phyloP scores from a whole-genome alignment of 306 rosid species.

The Trichosanthes truncata region DNA sequence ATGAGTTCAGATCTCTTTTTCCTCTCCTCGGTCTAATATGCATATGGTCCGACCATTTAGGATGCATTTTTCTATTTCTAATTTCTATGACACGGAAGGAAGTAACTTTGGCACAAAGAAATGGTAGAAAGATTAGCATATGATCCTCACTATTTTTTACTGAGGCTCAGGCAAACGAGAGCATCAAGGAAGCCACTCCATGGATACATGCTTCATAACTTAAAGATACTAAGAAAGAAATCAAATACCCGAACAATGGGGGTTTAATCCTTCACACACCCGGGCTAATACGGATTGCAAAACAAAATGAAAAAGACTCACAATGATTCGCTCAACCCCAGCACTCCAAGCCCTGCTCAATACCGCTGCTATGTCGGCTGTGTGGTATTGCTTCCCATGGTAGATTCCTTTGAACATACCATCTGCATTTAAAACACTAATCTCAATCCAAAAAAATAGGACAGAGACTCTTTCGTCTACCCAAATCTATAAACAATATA shows the following conservation, averaged over 20 bases:
- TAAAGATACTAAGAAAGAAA: too few relatives aligned
- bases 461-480: not conserved
- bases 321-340: constrained; percentile 85
- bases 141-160: not conserved
- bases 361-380: constrained; percentile 62
- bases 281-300: not conserved
- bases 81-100: not conserved
- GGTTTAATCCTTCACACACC: not conserved
- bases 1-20: not conserved
- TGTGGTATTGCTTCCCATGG: constrained; percentile 85
- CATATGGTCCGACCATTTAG: not conserved
- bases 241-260: not conserved
- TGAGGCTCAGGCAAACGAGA: not conserved
- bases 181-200: constrained; percentile 2
- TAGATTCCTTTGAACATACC: constrained; percentile 90
- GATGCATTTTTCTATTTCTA: not conserved
- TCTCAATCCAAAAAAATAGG: not conserved
- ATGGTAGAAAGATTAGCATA: not conserved
- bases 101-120: not conserved
- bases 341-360: constrained; percentile 83
- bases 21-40: not conserved
- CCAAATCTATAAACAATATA: not conserved
- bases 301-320: constrained; percentile 13
- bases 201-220: not conserved
- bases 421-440: constrained; percentile 34